A percentile compares a stretch with the other conserved stretches of the same genome.
These are phyloP conservation scores for Emergomyces pasteurianus DNA, from an alignment of 2,329 filamentous ascomycete genomes.

Conservation along the genomic window DNA sequence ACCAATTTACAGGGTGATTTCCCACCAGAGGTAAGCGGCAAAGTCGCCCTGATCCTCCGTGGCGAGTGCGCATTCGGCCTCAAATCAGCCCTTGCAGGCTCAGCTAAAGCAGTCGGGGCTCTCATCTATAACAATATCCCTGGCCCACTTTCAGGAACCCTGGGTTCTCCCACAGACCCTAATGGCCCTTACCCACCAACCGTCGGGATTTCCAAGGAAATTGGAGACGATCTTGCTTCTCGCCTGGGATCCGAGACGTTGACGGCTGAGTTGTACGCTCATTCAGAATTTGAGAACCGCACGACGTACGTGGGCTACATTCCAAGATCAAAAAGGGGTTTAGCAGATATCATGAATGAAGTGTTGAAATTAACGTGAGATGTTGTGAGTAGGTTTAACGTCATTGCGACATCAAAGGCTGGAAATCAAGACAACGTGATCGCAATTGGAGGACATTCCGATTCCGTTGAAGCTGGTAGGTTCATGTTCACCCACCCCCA, in stretches of 20 bases:
- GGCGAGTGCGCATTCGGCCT: constrained; percentile 59
- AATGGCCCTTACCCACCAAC: constrained; percentile 50
- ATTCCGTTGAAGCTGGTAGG: constrained; percentile 41
- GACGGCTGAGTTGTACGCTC: constrained; percentile 28
- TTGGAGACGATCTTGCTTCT: constrained; percentile 46
- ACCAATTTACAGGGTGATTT: constrained; percentile 44
- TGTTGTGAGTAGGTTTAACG: constrained; percentile 34
- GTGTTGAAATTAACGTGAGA: constrained; percentile 11
- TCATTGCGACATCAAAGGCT: constrained; percentile 47
- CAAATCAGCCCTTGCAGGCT: constrained; percentile 57
- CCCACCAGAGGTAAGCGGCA: constrained; percentile 44
- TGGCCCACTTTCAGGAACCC: constrained; percentile 53
- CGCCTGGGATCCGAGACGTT: constrained; percentile 38
- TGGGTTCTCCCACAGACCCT: constrained; percentile 47
- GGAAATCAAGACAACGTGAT: constrained; percentile 50
- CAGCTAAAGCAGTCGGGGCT: constrained; percentile 57
- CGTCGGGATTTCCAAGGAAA: constrained; percentile 51
- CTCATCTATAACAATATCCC: constrained; percentile 63
- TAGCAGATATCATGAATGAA: not conserved
- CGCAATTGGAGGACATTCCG: constrained; percentile 48
- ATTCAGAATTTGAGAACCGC: constrained; percentile 35
- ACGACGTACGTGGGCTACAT: constrained; percentile 26
- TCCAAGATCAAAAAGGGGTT: not conserved
- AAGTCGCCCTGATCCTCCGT: constrained; percentile 59
- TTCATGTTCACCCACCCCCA: not conserved